These are phyloP conservation scores for Fusarium newnesense DNA, from an alignment of 2,329 filamentous ascomycete genomes.

Conservation along the genomic window DNA sequence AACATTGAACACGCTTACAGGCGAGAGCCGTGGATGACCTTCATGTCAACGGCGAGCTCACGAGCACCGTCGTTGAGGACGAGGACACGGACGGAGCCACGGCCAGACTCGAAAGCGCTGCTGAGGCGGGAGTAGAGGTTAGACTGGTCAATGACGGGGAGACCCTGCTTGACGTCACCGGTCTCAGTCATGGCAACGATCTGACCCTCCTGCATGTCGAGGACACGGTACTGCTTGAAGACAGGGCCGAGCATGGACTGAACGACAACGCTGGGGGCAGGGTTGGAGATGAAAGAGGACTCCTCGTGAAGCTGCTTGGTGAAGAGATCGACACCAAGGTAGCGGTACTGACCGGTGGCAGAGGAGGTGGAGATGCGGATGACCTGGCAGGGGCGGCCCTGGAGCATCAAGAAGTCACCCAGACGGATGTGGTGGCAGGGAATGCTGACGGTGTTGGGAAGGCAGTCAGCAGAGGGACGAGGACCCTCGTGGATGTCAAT, in stretches of 20 bases:
- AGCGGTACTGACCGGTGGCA: slow-evolving; percentile 99
- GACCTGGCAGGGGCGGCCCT: slow-evolving; percentile 99
- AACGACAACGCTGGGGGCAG: slow-evolving; percentile 93
- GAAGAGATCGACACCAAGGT: slow-evolving; percentile 99
- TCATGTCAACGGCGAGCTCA: slow-evolving; percentile 98
- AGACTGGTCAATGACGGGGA: slow-evolving; percentile 95
- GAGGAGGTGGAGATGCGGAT: slow-evolving; percentile 99
- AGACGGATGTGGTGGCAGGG: slow-evolving; percentile 99
- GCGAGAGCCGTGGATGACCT: slow-evolving; percentile 88
- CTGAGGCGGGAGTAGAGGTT: slow-evolving; percentile 83
- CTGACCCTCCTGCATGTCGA: slow-evolving; percentile 89
- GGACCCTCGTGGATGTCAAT: slow-evolving; percentile 52
- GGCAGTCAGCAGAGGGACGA: slow-evolving; percentile 35
- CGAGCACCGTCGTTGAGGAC: slow-evolving; percentile 93
- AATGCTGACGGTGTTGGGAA: slow-evolving; percentile 92
- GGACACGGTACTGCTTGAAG: slow-evolving; percentile 99
- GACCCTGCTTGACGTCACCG: slow-evolving; percentile 95
- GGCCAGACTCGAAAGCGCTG: slow-evolving; percentile 88
- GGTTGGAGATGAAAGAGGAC: slow-evolving; percentile 97
- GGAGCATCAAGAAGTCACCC: slow-evolving; percentile 97
- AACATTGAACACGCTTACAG: slow-evolving; percentile 59
- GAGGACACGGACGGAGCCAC: slow-evolving; percentile 92
- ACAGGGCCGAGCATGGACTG: slow-evolving; percentile 99
- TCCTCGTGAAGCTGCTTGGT: slow-evolving; percentile 99
- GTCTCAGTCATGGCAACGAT: slow-evolving; percentile 99